phyloP scores from a whole-genome alignment of 371 early-diverging fungal genomes.

The Mortierella sp. region DNA sequence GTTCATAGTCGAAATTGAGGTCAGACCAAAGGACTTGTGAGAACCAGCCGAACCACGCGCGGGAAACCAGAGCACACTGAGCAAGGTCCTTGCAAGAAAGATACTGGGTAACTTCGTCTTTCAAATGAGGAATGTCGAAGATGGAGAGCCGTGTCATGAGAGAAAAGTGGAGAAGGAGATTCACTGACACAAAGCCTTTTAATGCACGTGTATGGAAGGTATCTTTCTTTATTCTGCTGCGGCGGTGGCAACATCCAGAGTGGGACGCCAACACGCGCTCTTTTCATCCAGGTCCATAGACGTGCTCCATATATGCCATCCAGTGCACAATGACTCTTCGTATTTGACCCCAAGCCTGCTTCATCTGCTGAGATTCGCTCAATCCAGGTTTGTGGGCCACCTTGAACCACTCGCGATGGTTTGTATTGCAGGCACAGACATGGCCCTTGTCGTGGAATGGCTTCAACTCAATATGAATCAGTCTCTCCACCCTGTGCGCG shows the following conservation, averaged over 20 bases:
- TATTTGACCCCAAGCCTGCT: slow-evolving; percentile 48
- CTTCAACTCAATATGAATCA: slow-evolving; percentile 67
- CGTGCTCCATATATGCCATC: slow-evolving; percentile 53
- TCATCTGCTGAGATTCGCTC: slow-evolving; percentile 36
- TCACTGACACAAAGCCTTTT: no score
- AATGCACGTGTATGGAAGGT: no score
- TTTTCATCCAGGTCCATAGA: slow-evolving; percentile 50
- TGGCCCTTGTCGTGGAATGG: slow-evolving; percentile 53
- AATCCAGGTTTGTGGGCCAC: slow-evolving; percentile 43
- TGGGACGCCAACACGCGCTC: no score
- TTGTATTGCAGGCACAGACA: slow-evolving; percentile 56
- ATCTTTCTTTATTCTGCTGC: no score
- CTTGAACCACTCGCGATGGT: slow-evolving; percentile 65
- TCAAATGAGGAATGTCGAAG: slow-evolving; percentile 2
- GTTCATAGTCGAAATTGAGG: neutral
- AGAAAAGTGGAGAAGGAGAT: no score
- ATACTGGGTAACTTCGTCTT: neutral
- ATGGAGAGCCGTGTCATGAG: no score
- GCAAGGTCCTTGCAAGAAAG: slow-evolving; percentile 9
- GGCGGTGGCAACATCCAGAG: no score
- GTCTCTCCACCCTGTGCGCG: slow-evolving; percentile 61
- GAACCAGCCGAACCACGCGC: slow-evolving; percentile 1
- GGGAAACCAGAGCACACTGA: slow-evolving; percentile 9
- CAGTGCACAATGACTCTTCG: slow-evolving; percentile 50
- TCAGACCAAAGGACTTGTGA: slow-evolving; percentile 13